phyloP scores from a whole-genome alignment of 345 rosid genomes.

The Salix viminalis region DNA sequence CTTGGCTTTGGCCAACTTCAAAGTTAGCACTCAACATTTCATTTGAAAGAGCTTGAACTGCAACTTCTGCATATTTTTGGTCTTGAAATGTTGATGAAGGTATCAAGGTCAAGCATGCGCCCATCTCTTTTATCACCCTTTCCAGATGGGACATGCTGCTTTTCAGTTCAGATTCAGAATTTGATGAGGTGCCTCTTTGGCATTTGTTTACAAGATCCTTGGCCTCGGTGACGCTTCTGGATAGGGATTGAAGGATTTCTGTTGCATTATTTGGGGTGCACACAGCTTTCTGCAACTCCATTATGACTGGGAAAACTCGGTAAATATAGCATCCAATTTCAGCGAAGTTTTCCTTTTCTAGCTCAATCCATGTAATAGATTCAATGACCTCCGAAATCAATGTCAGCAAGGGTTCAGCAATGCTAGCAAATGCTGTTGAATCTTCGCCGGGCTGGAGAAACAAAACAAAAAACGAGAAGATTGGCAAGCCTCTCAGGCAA shows the following conservation, averaged over 20 bases:
- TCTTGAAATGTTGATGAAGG: slow-evolving; percentile 50
- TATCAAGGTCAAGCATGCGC: slow-evolving; percentile 57
- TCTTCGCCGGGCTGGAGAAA: slow-evolving; percentile 42
- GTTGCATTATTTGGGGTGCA: slow-evolving; percentile 30
- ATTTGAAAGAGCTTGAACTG: slow-evolving; percentile 50
- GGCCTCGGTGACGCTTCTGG: slow-evolving; percentile 37
- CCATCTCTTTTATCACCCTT: slow-evolving; percentile 42
- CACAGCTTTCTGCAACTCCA: slow-evolving; percentile 62
- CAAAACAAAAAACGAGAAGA: not conserved
- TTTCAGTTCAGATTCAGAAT: slow-evolving; percentile 39
- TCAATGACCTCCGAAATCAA: slow-evolving; percentile 51
- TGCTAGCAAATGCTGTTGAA: slow-evolving; percentile 18
- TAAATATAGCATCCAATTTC: slow-evolving; percentile 61
- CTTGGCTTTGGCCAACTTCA: slow-evolving; percentile 28
- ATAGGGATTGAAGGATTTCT: slow-evolving; percentile 51
- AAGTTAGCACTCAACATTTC: slow-evolving; percentile 59
- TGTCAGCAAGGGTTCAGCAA: slow-evolving; percentile 37
- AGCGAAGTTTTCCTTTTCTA: slow-evolving; percentile 41
- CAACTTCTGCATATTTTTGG: slow-evolving; percentile 53
- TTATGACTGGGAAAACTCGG: slow-evolving; percentile 51
- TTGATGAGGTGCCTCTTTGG: slow-evolving; percentile 15
- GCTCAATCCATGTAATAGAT: slow-evolving; percentile 33
- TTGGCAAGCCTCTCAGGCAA: not conserved
- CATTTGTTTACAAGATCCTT: slow-evolving; percentile 42
- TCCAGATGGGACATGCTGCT: slow-evolving; percentile 42